Conservation (phyloP, 176 grass and related monocot species). For the Triticum dicoccoides region DNA sequence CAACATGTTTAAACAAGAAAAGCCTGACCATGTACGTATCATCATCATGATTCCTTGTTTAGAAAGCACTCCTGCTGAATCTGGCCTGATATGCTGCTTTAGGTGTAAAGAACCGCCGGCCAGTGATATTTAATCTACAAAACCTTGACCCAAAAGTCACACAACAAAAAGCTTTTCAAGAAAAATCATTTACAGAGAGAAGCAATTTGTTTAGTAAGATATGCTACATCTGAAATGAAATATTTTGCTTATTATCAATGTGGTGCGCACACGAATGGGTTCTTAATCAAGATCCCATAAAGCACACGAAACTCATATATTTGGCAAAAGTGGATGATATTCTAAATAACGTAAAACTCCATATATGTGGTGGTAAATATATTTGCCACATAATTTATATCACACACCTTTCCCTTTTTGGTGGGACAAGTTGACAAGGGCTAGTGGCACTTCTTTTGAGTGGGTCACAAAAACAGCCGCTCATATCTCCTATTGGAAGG, state of each 20-base stretch:
- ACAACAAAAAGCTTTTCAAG: neutral
- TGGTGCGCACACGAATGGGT: neutral
- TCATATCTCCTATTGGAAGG: conserved; percentile 10
- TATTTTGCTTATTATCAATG: neutral
- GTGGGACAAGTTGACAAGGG: conserved; percentile 28
- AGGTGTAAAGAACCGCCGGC: conserved; percentile 22
- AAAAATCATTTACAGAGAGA: neutral
- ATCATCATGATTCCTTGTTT: conserved; percentile 45
- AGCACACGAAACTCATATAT: neutral
- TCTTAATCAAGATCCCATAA: neutral
- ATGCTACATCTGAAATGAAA: neutral
- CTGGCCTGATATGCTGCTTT: conserved; percentile 28
- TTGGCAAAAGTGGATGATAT: neutral
- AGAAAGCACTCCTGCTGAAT: conserved; percentile 26
- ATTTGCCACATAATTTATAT: neutral
- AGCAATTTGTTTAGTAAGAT: neutral
- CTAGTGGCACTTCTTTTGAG: conserved; percentile 36
- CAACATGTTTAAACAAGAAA: conserved; percentile 5
- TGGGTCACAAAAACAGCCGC: conserved; percentile 13
- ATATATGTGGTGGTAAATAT: neutral
- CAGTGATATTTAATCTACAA: conserved; percentile 8
- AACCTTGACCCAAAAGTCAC: conserved; percentile 12
- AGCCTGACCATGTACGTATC: conserved; percentile 28
- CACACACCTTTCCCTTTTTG: neutral
- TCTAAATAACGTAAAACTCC: neutral